Base-by-base conservation (phyloP, 2,329 filamentous ascomycete genomes). In the Geosmithia flava region DNA sequence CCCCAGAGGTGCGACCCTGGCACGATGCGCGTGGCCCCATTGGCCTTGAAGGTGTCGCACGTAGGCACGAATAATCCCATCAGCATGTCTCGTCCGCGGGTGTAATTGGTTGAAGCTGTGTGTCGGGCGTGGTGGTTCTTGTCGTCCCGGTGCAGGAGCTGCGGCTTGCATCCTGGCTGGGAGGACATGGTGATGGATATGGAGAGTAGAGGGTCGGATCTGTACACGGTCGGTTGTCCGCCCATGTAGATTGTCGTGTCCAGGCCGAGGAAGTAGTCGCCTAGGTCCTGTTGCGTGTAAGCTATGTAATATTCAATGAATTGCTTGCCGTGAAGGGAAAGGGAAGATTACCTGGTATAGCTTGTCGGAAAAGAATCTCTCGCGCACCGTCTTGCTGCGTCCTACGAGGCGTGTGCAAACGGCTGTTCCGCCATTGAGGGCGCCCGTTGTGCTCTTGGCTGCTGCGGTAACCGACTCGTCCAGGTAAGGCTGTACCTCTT, bases 1-100 rank as follows among this genome's bases (percentile, higher is more conserved):
- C 60, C 64, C 65, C 64, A 67, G 1, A 67, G 55, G 50, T 67
- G 64, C 10, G 59, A 64, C 5, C 64, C 63, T 3, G 64, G 63
- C 2, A 66, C 57, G 20, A 66, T 55, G 23, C 62, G 52, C 2
- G 64, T 66, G 1, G 65, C 62, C 1, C 63, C 62, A 41, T 65
- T 66, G n/a, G 57, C 63, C 27, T 55, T 54, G 40, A 49, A 51
- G 1, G 63, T 66, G 48, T 65, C 58, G 48, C 61, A 64, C 3
- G 52, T 60, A 1, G 63, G 62, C 3, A 67, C 63, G 33, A 68
- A 64, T 13, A 67, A 53, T 7, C 62, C 61, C 2, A 65, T 48
- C 1, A 64, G 55, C 53, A 65, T 57, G 45, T 66, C 64, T 5
- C 63, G 61, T 17, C 59, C 57, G 4, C 53, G 53, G 11, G 47